Evolutionary conservation across 2,329 filamentous ascomycete species (phyloP), one percentile per base, ranked within the genome.

Genomic region (Aureobasidium subglaciale): DNA sequence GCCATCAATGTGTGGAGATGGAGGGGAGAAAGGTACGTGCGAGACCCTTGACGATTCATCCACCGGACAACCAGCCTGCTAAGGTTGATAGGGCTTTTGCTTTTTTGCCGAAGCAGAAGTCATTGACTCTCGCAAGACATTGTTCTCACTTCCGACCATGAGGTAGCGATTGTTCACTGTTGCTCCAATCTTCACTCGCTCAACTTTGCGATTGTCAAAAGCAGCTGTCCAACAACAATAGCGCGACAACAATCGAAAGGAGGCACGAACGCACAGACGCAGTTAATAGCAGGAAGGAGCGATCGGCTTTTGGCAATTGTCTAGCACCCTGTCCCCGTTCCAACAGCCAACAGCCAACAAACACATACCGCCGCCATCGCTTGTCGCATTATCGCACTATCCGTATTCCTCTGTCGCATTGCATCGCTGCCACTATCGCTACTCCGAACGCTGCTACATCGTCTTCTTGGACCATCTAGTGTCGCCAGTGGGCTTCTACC

Each of bases 301-400:
- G 38, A 37, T 6, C 38, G n/a, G 32, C 25, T n/a, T 30, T n/a
- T 34, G 20, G 32, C 34, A 41, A 37, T 24, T 30, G 11, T 25
- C 34, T 10, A 30, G 29, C 43, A 48, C 20, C 43, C 37, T 40
- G 37, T 16, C 37, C 16, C 37, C 20, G 32, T 32, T 29, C 24
- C n/a, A 55, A 46, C 52, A 11, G 52, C 38, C 52, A 55, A 55
- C 46, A n/a, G n/a, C n/a, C n/a, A n/a, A 40, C 52, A 55, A 55
- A 55, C 53, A 55, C 38, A 41, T 37, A 40, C 13, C 43, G 43
- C 11, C 32, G 32, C 25, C 20, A 34, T 41, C 30, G 22, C 41
- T 38, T 20, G 29, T 30, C 18, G 40, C 40, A n/a, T 18, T 18
- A 30, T 24, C 42, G 27, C 40, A 24, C 13, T 24, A 27, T 42